Conservation (phyloP, 2,329 filamentous ascomycete species). For the Aurifilum marmelostoma region DNA sequence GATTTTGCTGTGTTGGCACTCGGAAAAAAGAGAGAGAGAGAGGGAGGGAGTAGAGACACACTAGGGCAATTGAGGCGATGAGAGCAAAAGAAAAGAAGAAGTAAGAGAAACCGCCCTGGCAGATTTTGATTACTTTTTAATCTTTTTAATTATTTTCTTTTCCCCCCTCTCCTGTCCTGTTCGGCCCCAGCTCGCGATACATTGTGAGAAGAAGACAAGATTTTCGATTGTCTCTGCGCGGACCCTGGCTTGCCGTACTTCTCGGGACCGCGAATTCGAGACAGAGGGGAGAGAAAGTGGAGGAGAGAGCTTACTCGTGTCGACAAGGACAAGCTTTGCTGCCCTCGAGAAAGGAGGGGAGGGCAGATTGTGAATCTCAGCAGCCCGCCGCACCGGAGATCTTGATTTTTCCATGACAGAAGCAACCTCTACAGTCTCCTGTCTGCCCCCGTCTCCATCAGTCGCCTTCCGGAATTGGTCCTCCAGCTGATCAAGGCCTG, state of each 20-base stretch:
- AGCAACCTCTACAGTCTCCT: background rate
- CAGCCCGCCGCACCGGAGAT: constrained; percentile 14
- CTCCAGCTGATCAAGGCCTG: constrained; percentile 25
- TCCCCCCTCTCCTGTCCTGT: background rate
- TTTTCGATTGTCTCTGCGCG: background rate
- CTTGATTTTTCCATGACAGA: background rate
- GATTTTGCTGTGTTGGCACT: background rate
- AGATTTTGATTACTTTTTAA: background rate
- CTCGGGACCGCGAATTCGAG: background rate
- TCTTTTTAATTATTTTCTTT: background rate
- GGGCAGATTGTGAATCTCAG: constrained; percentile 13
- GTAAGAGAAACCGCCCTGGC: background rate
- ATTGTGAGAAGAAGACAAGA: background rate
- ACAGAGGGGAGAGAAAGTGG: no score
- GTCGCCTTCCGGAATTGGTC: constrained; percentile 19
- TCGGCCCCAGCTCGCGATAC: background rate
- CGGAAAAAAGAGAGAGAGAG: background rate
- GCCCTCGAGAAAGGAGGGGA: background rate
- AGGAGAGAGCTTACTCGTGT: background rate
- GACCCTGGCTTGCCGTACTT: background rate
- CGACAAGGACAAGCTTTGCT: background rate
- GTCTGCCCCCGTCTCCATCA: constrained; percentile 14
- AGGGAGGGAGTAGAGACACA: background rate
- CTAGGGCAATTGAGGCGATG: background rate
- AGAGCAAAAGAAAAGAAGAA: background rate